Percentiles rank a stretch among this genome's conserved stretches.
Conservation (phyloP, 352 stramenopile genomes). For the Phytophthora foliorum region DNA sequence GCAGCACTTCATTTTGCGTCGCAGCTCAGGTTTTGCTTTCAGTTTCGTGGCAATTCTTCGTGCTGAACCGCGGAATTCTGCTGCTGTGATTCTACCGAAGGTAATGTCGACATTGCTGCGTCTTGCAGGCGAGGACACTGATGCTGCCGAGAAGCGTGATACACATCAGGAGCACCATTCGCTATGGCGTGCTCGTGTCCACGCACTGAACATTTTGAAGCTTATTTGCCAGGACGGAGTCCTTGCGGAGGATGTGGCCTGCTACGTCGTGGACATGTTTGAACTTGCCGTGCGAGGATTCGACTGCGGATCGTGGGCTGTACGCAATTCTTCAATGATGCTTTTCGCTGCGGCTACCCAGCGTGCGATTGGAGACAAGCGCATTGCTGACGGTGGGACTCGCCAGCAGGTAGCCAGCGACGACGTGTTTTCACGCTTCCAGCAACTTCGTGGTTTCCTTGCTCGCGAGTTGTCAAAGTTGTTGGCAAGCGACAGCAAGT, state of each 20-base stretch:
- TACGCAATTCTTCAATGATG: slow-evolving; percentile 94
- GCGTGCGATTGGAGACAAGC: slow-evolving; percentile 85
- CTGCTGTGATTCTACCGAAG: slow-evolving; percentile 77
- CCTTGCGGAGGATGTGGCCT: slow-evolving; percentile 83
- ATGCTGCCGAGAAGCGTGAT: slow-evolving; percentile 48
- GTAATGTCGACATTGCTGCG: slow-evolving; percentile 79
- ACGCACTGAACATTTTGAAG: slow-evolving; percentile 92
- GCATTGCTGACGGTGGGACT: slow-evolving; percentile 78
- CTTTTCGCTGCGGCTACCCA: slow-evolving; percentile 87
- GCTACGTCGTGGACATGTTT: slow-evolving; percentile 91
- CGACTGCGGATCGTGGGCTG: slow-evolving; percentile 85
- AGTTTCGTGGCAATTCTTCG: slow-evolving; percentile 91
- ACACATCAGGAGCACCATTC: slow-evolving; percentile 57
- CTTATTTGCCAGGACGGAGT: slow-evolving; percentile 91
- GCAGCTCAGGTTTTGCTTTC: slow-evolving; percentile 90
- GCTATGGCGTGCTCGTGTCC: slow-evolving; percentile 81
- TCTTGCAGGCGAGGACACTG: slow-evolving; percentile 69
- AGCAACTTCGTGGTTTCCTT: slow-evolving; percentile 71
- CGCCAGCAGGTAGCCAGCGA: slow-evolving; percentile 68
- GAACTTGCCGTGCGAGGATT: slow-evolving; percentile 86
- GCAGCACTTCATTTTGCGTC: slow-evolving; percentile 90
- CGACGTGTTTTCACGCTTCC: slow-evolving; percentile 87
- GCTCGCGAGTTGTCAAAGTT: slow-evolving; percentile 62
- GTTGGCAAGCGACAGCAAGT: slow-evolving; percentile 30
- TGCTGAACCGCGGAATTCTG: slow-evolving; percentile 85